Evolutionary conservation across 2,329 filamentous ascomycete species (phyloP).

Genomic region (Paraphoma chrysanthemicola): DNA sequence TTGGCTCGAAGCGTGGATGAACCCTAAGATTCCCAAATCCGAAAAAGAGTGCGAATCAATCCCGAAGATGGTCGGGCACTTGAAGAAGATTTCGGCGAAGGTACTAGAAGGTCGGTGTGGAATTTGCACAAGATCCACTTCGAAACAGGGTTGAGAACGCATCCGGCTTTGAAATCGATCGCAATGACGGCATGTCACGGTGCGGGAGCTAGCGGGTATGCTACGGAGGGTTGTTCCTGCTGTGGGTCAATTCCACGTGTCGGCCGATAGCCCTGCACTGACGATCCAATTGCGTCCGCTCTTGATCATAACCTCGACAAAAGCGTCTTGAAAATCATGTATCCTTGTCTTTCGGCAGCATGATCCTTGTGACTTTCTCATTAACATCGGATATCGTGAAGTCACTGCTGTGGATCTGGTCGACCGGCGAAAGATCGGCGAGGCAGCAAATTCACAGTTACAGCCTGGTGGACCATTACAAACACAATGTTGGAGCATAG

Average conservation of each 20-base stretch:
- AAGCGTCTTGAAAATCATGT: not conserved
- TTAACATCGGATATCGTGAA: slow-evolving; percentile 9
- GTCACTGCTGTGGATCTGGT: slow-evolving; percentile 20
- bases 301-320: not conserved
- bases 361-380: too few relatives aligned
- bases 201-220: slow-evolving; percentile 3
- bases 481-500: slow-evolving; percentile 19
- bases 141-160: too few relatives aligned
- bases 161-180: not conserved
- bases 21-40: too few relatives aligned
- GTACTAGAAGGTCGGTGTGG: too few relatives aligned
- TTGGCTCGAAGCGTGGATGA: too few relatives aligned
- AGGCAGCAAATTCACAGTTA: slow-evolving; percentile 26
- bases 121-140: too few relatives aligned
- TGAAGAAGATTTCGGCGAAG: too few relatives aligned
- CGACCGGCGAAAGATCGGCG: slow-evolving; percentile 30
- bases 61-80: too few relatives aligned
- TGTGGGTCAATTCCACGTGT: not conserved
- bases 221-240: slow-evolving; percentile 1
- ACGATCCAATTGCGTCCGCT: not conserved
- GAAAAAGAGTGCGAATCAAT: too few relatives aligned
- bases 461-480: slow-evolving; percentile 20
- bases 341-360: not conserved
- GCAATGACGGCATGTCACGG: not conserved
- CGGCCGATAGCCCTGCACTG: not conserved